Percentiles rank a stretch among this genome's conserved stretches.
Conservation (phyloP, 352 stramenopile genomes). For the Pythium utonaiense region DNA sequence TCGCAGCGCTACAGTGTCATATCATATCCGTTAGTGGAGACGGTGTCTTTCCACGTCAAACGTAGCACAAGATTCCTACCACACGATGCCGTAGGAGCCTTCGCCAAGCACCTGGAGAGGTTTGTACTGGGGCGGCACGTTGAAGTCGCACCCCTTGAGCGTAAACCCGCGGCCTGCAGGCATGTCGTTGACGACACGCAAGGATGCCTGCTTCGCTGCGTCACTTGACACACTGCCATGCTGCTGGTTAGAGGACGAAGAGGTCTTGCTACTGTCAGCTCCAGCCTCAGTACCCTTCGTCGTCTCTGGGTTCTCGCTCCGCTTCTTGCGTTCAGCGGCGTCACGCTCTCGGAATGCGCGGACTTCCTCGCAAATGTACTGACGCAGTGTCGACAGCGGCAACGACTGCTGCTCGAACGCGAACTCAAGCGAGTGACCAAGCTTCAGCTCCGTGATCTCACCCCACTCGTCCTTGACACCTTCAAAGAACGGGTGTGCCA, state of each 20-base stretch:
- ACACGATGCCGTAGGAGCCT: conserved; percentile 92
- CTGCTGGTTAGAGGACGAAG: conserved; percentile 5
- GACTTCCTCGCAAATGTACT: conserved; percentile 84
- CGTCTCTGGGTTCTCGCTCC: conserved; percentile 18
- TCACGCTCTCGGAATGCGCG: conserved; percentile 46
- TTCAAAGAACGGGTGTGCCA: conserved; percentile 87
- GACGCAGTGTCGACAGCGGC: conserved; percentile 56
- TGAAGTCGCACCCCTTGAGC: conserved; percentile 84
- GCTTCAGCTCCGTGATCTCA: conserved; percentile 50
- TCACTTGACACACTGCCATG: neutral
- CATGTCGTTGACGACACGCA: conserved; percentile 55
- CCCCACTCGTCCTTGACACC: conserved; percentile 89
- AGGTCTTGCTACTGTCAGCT: neutral
- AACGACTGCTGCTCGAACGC: conserved; percentile 78
- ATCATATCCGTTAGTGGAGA: conserved; percentile 1
- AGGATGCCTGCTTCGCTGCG: neutral
- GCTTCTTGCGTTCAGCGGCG: conserved; percentile 28
- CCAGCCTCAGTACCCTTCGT: neutral
- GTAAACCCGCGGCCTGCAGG: conserved; percentile 58
- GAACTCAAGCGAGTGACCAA: conserved; percentile 78
- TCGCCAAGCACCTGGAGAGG: conserved; percentile 86
- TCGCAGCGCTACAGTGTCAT: conserved; percentile 44
- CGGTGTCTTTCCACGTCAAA: neutral
- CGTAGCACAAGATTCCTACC: conserved; percentile 23
- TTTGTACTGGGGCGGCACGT: conserved; percentile 77